Conservation (phyloP, 2,329 filamentous ascomycete genomes). For the Podosphaera xanthii region DNA sequence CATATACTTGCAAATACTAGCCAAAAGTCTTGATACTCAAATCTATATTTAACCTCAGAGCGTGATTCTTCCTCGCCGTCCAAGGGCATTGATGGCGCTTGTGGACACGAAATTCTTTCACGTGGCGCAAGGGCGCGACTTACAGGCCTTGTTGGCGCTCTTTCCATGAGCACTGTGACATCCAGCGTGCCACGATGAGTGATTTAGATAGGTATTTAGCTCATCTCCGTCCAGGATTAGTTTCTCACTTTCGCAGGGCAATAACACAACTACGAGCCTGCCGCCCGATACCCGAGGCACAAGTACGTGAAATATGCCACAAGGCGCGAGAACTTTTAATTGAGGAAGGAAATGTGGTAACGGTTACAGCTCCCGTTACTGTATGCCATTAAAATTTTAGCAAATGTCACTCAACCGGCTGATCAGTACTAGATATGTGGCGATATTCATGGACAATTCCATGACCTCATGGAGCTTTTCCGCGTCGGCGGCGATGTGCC, state of each 20-base stretch:
- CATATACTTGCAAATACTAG: too few relatives aligned
- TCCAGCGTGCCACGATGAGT: conserved; percentile 38
- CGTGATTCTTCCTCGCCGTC: background rate
- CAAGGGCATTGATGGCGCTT: background rate
- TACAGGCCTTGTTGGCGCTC: background rate
- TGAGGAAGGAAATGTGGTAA: conserved; percentile 93
- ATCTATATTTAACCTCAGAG: too few relatives aligned
- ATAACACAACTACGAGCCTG: conserved; percentile 91
- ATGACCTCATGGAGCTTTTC: conserved; percentile 98
- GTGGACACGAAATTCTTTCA: background rate
- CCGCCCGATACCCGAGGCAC: conserved; percentile 80
- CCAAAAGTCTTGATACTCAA: too few relatives aligned
- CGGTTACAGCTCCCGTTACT: conserved; percentile 83
- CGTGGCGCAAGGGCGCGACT: background rate
- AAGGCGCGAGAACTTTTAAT: conserved; percentile 90
- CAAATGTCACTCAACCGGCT: background rate
- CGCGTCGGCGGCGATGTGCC: conserved; percentile 96
- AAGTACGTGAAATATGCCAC: conserved; percentile 92
- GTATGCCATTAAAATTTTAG: conserved; percentile 21
- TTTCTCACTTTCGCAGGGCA: conserved; percentile 32
- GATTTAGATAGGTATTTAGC: conserved; percentile 63
- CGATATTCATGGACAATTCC: conserved; percentile 97
- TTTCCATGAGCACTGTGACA: background rate
- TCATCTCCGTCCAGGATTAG: conserved; percentile 1
- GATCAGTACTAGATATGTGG: conserved; percentile 51